Percentiles rank a stretch among this genome's conserved stretches.
phyloP scores from a whole-genome alignment of 2,329 filamentous ascomycete species.

The Botrytis fragariae region DNA sequence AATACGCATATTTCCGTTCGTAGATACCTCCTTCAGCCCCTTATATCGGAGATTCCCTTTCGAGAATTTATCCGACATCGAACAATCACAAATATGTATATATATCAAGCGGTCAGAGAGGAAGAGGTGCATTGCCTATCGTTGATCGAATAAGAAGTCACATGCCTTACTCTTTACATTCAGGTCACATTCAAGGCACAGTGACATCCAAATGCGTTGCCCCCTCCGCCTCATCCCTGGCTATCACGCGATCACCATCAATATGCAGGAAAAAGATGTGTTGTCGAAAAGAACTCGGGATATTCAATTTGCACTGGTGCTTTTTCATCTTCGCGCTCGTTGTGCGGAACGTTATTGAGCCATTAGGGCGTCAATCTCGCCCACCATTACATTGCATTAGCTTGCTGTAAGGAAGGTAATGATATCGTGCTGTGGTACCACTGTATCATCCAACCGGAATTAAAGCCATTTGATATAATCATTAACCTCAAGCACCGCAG shows the following conservation, averaged over 20 bases:
- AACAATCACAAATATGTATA: neutral
- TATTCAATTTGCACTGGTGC: neutral
- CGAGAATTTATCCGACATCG: neutral
- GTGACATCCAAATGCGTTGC: neutral
- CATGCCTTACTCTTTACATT: neutral
- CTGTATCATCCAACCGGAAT: conserved; percentile 9
- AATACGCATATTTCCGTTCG: neutral
- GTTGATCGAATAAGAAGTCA: neutral
- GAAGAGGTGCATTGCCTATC: neutral
- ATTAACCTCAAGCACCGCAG: neutral
- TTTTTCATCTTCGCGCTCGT: neutral
- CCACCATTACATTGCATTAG: conserved; percentile 19
- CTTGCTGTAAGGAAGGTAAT: neutral
- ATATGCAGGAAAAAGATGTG: conserved; percentile 2
- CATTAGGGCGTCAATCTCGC: conserved; percentile 1
- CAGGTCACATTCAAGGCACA: neutral
- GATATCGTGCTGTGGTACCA: neutral
- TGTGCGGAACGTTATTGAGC: conserved; percentile 3
- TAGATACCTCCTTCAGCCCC: too few relatives aligned
- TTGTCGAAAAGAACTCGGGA: neutral
- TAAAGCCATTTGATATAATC: neutral
- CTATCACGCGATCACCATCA: neutral
- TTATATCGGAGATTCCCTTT: neutral
- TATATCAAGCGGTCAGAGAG: neutral
- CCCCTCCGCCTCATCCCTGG: neutral